A percentile compares a stretch with the other conserved stretches of the same genome.
These are phyloP conservation scores for Diversispora epigaea DNA, from an alignment of 192 early-diverging fungal species.

Conservation along the genomic window DNA sequence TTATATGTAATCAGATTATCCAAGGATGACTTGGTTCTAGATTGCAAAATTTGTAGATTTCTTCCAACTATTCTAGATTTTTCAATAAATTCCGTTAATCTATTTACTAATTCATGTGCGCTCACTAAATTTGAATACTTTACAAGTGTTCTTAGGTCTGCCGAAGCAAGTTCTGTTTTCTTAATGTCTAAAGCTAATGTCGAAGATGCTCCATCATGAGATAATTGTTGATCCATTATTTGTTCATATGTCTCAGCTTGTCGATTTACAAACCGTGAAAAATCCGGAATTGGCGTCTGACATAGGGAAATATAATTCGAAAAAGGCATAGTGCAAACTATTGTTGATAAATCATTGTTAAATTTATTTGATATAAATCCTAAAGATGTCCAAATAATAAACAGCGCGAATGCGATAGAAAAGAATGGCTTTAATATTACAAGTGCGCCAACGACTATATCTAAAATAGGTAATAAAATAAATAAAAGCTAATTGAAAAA, in stretches of 20 bases:
- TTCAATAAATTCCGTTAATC: conserved; percentile 42
- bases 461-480: neutral
- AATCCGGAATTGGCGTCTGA: conserved; percentile 42
- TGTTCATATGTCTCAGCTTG: conserved; percentile 47
- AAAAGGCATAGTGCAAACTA: conserved; percentile 4
- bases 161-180: conserved; percentile 48
- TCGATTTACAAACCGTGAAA: conserved; percentile 48
- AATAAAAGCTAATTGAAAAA: neutral
- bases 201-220: conserved; percentile 12
- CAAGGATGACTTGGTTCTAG: conserved; percentile 48
- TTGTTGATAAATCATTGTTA: neutral
- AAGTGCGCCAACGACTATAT: conserved; percentile 12
- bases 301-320: conserved; percentile 5
- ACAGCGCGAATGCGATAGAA: conserved; percentile 9
- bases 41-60: conserved; percentile 49
- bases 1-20: conserved; percentile 57
- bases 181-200: conserved; percentile 48
- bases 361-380: conserved; percentile 14
- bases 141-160: conserved; percentile 51
- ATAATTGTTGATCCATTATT: conserved; percentile 38
- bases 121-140: conserved; percentile 46
- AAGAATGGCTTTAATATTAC: conserved; percentile 12
- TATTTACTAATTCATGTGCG: conserved; percentile 36
- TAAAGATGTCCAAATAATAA: neutral
- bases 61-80: conserved; percentile 43